Evolutionary conservation across 768 basidiomycete genomes (phyloP), one percentile per base, ranked within the genome.

Genomic region (Phylloporus rhodoxanthus): DNA sequence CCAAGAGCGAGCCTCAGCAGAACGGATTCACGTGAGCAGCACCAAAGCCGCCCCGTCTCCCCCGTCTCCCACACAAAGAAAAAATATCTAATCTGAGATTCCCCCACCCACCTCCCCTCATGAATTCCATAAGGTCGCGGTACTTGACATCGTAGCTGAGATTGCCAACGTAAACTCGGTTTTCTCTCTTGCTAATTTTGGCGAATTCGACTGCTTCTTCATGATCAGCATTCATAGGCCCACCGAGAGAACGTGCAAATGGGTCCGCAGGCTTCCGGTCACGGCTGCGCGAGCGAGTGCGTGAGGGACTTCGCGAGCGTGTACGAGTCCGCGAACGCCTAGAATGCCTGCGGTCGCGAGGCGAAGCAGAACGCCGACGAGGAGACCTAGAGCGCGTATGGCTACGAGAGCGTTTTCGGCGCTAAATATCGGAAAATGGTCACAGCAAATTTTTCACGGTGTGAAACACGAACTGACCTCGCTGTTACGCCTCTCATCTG

Each of bases 91-190:
- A 74, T 64, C 74, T 78, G 72, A 75, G 75, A 82, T 81, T 79
- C 84, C 82, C 81, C 82, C 74, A 93, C 94, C 87, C 90, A 96
- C 94, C 93, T 92, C 91, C 90, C 86, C 90, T 81, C 92, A 96
- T 95, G 69, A 96, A 97, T 84, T 97, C 92, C 82, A 94, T 92
- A 71, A 99, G 78, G 76, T 98, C 96, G 73, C 92, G 82, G 75
- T 95, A 98, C 74, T 87, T 94, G 84, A 93, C 91, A 70, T 95
- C 91, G 78, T 97, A 99, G 68, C 90, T 91, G 72, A 99, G 82
- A 70, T 99, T 99, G 66, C 96, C 95, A 69, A 97, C 91, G 64
- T 99, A 99, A 63, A 98, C 92, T 60, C 95, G 80, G 70, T 97
- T 92, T 78, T 98, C 96, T 74, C 91, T 82, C 80, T 94, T 91